Evolutionary conservation across 371 early-diverging fungal genomes (phyloP), one percentile per base, ranked within the genome.

Genomic region (Actinomortierella ambigua): DNA sequence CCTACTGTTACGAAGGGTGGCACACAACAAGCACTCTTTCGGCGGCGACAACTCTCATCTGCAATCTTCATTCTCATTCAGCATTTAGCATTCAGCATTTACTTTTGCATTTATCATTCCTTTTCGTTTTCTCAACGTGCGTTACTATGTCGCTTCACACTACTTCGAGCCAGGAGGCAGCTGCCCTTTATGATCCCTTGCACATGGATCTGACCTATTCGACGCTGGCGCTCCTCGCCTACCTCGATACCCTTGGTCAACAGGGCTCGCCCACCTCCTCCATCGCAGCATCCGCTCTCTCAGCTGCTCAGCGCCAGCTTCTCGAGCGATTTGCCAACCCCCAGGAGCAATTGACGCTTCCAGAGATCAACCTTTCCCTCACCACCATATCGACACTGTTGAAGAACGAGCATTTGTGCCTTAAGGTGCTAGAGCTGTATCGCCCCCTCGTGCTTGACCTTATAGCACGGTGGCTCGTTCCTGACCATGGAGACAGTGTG

Each of bases 371-470:
- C 8, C 56, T 57, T 22, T 53, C 55, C 11, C 64, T 73, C 51
- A 67, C 66, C 50, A 63, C 60, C n/a, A 53, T 73, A 34, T 63
- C 75, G 15, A 34, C 49, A 18, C 29, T 73, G 42, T 67, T 73
- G 54, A 73, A 73, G 63, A 59, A 67, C 43, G 67, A 66, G 20
- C 52, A 53, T 7, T 17, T 67, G 14, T 50, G 63, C 6, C 53
- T 67, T 53, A 73, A 67, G 41, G 78, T 92, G 41, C 82, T 88
- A 7, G 63, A 77, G 39, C 69, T 83, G 13, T 92, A 87, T 62
- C 81, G 96, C 43, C 92, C 95, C 18, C 78, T 95, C 28, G 79
- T 92, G 9, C 82, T 94, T 46, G 96, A 95, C 58, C 82, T 95
- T 44, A 83, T 85, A 3, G 90, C 91, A 27, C 88, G 96, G 28